A percentile compares a stretch with the other conserved stretches of the same genome.
Conservation (phyloP, 2,329 filamentous ascomycete species). For the Xylaria arbuscula region DNA sequence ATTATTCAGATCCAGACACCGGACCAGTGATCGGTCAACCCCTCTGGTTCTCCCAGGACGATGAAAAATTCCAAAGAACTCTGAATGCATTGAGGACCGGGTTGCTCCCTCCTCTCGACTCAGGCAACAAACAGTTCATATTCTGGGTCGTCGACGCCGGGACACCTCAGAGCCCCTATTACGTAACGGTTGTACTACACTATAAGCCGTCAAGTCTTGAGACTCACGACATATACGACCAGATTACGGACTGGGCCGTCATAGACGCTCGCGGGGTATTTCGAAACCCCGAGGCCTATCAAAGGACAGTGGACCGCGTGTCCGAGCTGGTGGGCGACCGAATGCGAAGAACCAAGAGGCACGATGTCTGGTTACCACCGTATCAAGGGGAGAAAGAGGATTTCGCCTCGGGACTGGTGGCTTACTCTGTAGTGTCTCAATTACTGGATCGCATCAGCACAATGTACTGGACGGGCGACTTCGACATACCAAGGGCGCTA, state of each 20-base stretch:
- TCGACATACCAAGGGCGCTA: not conserved
- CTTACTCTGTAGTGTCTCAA: conserved; percentile 20
- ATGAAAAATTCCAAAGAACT: not conserved
- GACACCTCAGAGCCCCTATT: not conserved
- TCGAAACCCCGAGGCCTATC: too few species aligned
- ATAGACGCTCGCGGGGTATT: not conserved
- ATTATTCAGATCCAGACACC: not conserved
- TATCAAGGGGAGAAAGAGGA: not conserved
- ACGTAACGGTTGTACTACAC: conserved; percentile 26
- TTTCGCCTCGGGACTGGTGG: conserved; percentile 5
- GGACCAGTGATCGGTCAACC: conserved; percentile 16
- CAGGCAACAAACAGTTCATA: conserved; percentile 19
- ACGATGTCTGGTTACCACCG: conserved; percentile 9
- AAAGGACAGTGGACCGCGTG: conserved; percentile 5
- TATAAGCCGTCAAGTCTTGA: not conserved
- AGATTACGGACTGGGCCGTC: conserved; percentile 17
- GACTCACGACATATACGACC: not conserved
- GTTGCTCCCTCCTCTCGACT: not conserved
- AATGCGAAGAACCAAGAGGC: not conserved
- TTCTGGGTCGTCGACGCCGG: conserved; percentile 29
- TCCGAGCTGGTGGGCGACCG: not conserved
- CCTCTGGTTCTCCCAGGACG: conserved; percentile 16
- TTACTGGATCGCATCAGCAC: conserved; percentile 24
- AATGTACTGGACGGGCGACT: not conserved
- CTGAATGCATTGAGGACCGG: not conserved